These are phyloP conservation scores for Thraustochytrium sp. DNA, from an alignment of 352 stramenopile genomes.

Conservation along the genomic window DNA sequence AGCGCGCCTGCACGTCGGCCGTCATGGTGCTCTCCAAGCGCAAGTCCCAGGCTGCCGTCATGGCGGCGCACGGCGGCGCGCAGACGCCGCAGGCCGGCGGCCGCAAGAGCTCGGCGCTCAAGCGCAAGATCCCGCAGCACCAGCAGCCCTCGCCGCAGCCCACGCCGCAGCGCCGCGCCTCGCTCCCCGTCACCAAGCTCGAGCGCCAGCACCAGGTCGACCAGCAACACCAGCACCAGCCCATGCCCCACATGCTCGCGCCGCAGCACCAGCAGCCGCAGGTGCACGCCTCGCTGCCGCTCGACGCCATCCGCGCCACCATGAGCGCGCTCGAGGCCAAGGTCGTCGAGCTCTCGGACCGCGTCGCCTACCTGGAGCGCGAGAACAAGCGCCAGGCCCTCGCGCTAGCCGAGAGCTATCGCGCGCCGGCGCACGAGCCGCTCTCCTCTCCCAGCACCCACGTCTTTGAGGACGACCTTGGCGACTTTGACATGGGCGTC, in stretches of 20 bases:
- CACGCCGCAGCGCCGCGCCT: background rate
- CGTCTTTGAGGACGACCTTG: background rate
- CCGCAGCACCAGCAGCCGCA: background rate
- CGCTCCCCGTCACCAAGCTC: constrained; percentile 14
- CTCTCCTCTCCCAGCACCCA: background rate
- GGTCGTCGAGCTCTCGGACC: background rate
- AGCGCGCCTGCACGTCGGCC: background rate
- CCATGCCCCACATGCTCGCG: background rate
- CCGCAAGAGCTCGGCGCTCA: background rate
- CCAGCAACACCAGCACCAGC: background rate
- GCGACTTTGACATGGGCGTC: background rate
- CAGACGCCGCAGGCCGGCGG: background rate
- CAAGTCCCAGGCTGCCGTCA: background rate
- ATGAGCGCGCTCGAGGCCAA: background rate
- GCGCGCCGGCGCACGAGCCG: background rate
- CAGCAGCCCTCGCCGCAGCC: background rate
- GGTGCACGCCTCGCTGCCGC: background rate
- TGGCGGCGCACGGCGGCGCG: background rate
- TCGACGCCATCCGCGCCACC: background rate
- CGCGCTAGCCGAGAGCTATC: background rate
- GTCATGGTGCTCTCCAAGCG: constrained; percentile 35
- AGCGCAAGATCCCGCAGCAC: background rate
- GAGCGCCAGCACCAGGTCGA: background rate
- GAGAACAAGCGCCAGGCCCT: constrained; percentile 17
- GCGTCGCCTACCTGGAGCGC: constrained; percentile 12